Base-by-base conservation (phyloP, 1,139 yeast species). In the Hemisphaericaspora subhashii region DNA sequence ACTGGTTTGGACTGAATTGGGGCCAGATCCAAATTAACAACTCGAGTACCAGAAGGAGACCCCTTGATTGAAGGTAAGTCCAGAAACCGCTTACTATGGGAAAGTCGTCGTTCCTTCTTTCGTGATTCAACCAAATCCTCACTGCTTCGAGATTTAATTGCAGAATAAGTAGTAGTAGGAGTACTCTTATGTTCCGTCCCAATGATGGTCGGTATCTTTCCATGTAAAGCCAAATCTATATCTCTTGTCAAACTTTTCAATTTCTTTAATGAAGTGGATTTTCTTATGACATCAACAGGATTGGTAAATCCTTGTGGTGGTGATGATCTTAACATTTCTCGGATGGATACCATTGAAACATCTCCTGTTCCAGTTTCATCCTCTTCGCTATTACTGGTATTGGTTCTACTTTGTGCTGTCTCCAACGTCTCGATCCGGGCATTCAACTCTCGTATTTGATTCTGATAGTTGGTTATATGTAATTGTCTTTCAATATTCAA, bases 381-480 rank as follows among this genome's bases (percentile, higher is more conserved):
- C 5, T 18, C 28, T 16, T 22, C 28, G 12, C 24, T 13, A 24
- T n/a, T n/a, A n/a, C n/a, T n/a, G n/a, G n/a, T n/a, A n/a, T n/a
- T n/a, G n/a, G 15, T 35, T 4, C 15, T 9, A 3, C 26, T 12
- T n/a, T n/a, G n/a, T n/a, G n/a, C n/a, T 18, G 17, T 22, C 25
- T 46, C 48, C 25, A 39, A 31, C 4, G 10, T 18, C 7, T 42
- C 46, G 2, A 54, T 40, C 33, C 45, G 50, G 8, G 26, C 36
- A 7, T 49, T 51, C 29, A 62, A 43, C 14, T 61, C 67, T 15
- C 46, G 42, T 3, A 62, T 56, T 27, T 59, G 58, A 42, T 64
- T 68, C 40, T 65, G 65, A 44, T 66, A 63, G 48, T 71, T 71
- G 18, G 64, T 56, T 5, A 69, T 60, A 40, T 58, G 57, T 33